phyloP scores from a whole-genome alignment of 805 yeast species.

The Lipomyces orientalis region DNA sequence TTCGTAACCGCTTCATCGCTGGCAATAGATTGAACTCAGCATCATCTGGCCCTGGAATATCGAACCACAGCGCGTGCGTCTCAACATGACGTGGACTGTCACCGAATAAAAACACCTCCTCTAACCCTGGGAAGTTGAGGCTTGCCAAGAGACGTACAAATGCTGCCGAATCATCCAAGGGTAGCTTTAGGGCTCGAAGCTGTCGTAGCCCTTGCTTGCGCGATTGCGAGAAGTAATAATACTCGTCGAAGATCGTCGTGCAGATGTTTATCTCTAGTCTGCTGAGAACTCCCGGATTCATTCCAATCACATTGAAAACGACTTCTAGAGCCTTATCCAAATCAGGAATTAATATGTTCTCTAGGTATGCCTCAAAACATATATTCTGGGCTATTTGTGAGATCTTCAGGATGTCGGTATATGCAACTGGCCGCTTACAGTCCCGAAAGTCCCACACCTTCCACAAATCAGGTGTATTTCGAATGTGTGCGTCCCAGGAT shows the following conservation, averaged over 20 bases:
- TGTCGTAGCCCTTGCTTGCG: neutral
- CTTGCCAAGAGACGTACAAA: constrained; percentile 6
- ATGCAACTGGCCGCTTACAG: constrained; percentile 14
- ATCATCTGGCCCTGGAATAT: neutral
- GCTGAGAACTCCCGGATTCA: constrained; percentile 3
- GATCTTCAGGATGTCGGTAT: neutral
- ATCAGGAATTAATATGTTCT: neutral
- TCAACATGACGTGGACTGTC: neutral
- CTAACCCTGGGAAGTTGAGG: constrained; percentile 2
- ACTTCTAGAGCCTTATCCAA: neutral
- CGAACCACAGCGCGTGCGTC: neutral
- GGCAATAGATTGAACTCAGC: neutral
- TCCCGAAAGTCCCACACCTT: constrained; percentile 15
- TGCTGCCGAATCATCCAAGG: constrained; percentile 10
- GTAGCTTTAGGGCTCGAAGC: constrained; percentile 6
- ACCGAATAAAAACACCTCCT: constrained; percentile 7
- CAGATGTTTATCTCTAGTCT: constrained; percentile 11
- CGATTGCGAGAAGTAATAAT: neutral
- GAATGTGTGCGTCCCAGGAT: constrained; percentile 7
- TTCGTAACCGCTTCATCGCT: constrained; percentile 5
- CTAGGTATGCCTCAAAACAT: constrained; percentile 2
- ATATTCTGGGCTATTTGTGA: neutral
- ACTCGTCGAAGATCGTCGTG: constrained; percentile 5
- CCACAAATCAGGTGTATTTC: constrained; percentile 9
- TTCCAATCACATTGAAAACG: neutral